Evolutionary conservation across 345 rosid genomes (phyloP).

Genomic region (Dipteronia sinensis): DNA sequence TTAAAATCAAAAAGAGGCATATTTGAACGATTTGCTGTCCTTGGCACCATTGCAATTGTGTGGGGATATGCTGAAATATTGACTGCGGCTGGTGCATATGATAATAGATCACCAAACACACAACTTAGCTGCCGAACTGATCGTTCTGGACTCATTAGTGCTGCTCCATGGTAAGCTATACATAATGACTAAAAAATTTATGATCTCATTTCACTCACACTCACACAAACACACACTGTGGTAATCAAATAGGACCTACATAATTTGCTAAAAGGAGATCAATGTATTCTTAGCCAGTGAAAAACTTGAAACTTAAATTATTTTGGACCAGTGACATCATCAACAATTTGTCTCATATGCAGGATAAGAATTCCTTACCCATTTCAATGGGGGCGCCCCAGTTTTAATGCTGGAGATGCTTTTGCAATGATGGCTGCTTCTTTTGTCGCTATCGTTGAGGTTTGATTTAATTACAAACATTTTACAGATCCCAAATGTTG

Average conservation of each 20-base stretch:
- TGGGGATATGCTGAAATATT: slow-evolving; percentile 85
- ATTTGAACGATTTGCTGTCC: slow-evolving; percentile 59
- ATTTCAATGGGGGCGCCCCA: slow-evolving; percentile 80
- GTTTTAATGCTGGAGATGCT: slow-evolving; percentile 59
- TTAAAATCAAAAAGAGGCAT: slow-evolving; percentile 44
- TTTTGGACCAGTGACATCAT: neutral
- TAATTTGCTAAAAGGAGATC: neutral
- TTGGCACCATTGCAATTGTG: slow-evolving; percentile 52
- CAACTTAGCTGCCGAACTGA: slow-evolving; percentile 84
- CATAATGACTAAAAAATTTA: neutral
- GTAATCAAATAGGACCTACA: neutral
- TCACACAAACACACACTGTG: neutral
- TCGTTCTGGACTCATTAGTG: slow-evolving; percentile 80
- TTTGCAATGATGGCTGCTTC: slow-evolving; percentile 81
- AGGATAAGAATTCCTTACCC: slow-evolving; percentile 91
- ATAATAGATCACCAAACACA: slow-evolving; percentile 51
- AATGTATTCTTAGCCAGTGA: neutral
- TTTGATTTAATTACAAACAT: slow-evolving; percentile 21
- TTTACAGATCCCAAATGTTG: neutral
- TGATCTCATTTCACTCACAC: neutral
- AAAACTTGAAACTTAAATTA: neutral
- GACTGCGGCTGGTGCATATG: slow-evolving; percentile 79
- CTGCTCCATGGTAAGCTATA: slow-evolving; percentile 72
- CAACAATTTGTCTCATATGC: slow-evolving; percentile 12
- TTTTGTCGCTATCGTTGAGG: slow-evolving; percentile 77